Percentiles rank a stretch among this genome's conserved stretches.
phyloP scores from a whole-genome alignment of 495 filamentous ascomycete species.

The Hypoxylon cercidicola region DNA sequence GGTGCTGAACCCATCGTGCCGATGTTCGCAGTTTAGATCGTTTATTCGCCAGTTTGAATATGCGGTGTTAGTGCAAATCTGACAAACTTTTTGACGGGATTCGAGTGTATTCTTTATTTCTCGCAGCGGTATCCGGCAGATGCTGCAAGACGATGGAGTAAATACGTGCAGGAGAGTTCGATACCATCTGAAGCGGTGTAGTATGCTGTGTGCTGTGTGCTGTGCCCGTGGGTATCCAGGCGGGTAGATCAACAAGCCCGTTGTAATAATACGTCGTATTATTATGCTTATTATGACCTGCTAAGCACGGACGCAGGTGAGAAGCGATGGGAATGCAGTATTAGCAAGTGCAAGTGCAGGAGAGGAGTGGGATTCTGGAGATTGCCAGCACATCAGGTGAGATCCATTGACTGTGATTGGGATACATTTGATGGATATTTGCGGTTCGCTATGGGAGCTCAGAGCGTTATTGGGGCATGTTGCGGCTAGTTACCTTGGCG shows the following conservation, averaged over 20 bases:
- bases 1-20: slow-evolving; percentile 64
- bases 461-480: slow-evolving; percentile 34
- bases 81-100: slow-evolving; percentile 15
- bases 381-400: slow-evolving; percentile 41
- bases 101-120: slow-evolving; percentile 30
- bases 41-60: slow-evolving; percentile 39
- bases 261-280: slow-evolving; percentile 34
- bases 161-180: slow-evolving; percentile 27
- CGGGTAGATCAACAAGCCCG: slow-evolving; percentile 36
- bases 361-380: slow-evolving; percentile 24
- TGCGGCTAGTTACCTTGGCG: slow-evolving; percentile 28
- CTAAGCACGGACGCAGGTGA: slow-evolving; percentile 26
- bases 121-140: slow-evolving; percentile 24
- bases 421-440: slow-evolving; percentile 21
- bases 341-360: slow-evolving; percentile 14
- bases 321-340: slow-evolving; percentile 18
- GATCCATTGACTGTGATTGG: slow-evolving; percentile 39
- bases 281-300: slow-evolving; percentile 35
- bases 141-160: slow-evolving; percentile 42
- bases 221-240: slow-evolving; percentile 22
- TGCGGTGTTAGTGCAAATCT: slow-evolving; percentile 25
- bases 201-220: slow-evolving; percentile 14
- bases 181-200: slow-evolving; percentile 39
- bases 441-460: slow-evolving; percentile 31
- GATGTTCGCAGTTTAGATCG: slow-evolving; percentile 28